These are phyloP conservation scores for Exserohilum rostratum DNA, from an alignment of 2,329 filamentous ascomycete species.

Conservation along the genomic window DNA sequence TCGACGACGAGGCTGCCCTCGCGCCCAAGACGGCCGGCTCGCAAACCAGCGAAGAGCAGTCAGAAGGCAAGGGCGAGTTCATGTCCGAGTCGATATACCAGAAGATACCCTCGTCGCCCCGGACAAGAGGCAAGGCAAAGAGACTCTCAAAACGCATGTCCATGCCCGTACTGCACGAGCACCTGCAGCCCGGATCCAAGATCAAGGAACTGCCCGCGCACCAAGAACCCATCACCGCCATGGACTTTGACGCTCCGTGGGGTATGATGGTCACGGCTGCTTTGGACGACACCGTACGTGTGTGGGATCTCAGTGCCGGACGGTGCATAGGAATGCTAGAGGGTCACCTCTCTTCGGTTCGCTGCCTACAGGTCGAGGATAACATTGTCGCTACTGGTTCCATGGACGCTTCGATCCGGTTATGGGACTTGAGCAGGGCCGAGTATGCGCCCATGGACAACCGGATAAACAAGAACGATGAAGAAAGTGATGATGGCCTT, in stretches of 20 bases:
- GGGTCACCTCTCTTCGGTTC: conserved; percentile 92
- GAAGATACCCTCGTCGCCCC: conserved; percentile 70
- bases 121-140: conserved; percentile 58
- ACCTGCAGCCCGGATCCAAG: conserved; percentile 85
- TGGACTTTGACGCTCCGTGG: conserved; percentile 98
- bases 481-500: conserved; percentile 61
- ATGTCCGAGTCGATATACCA: conserved; percentile 99
- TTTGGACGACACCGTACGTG: conserved; percentile 88
- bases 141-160: conserved; percentile 72
- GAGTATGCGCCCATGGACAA: conserved; percentile 76
- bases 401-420: conserved; percentile 88
- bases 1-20: conserved; percentile 57
- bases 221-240: conserved; percentile 81
- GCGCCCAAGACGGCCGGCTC: conserved; percentile 50
- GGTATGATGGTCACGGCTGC: conserved; percentile 92
- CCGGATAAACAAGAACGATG: conserved; percentile 53
- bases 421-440: conserved; percentile 93
- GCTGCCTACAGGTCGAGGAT: conserved; percentile 90
- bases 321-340: conserved; percentile 90
- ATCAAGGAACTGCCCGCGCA: conserved; percentile 91
- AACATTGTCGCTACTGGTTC: conserved; percentile 94
- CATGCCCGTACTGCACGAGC: conserved; percentile 94
- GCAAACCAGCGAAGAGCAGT: conserved; percentile 56
- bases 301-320: conserved; percentile 95
- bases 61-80: conserved; percentile 67